Evolutionary conservation across 1,284 basidiomycete species (phyloP).

Genomic region (Apiotrichum brassicae): DNA sequence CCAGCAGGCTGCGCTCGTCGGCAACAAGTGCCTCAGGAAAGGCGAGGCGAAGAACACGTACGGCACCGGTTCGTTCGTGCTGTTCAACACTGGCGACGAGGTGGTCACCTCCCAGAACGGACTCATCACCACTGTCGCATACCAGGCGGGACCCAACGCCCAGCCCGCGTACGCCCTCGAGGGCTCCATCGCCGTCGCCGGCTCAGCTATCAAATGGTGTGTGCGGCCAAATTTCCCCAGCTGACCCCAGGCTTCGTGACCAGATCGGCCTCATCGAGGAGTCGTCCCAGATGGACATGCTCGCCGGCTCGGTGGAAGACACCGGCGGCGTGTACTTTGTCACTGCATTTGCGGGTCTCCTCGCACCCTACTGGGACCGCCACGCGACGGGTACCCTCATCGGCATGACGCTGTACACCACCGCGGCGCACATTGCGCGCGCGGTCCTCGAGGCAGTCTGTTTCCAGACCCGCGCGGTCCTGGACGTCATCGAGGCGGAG

Average conservation of each 20-base stretch:
- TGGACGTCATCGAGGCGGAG: constrained; percentile 69
- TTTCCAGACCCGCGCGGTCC: constrained; percentile 78
- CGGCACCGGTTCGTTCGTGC: constrained; percentile 90
- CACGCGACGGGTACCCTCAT: constrained; percentile 34
- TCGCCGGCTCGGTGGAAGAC: constrained; percentile 69
- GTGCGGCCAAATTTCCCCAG: constrained; percentile 10
- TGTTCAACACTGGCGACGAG: constrained; percentile 81
- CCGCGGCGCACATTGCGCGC: constrained; percentile 84
- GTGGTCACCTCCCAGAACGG: constrained; percentile 81
- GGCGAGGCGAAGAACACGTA: constrained; percentile 93
- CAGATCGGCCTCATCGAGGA: constrained; percentile 74
- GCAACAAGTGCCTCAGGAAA: constrained; percentile 80
- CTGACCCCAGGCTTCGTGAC: constrained; percentile 64
- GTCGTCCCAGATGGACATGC: constrained; percentile 76
- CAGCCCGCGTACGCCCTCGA: constrained; percentile 88
- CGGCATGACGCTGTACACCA: constrained; percentile 81
- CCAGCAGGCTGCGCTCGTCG: constrained; percentile 94
- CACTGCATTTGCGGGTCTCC: constrained; percentile 85
- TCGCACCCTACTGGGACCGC: constrained; percentile 59
- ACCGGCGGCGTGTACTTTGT: constrained; percentile 94
- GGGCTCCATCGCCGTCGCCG: constrained; percentile 91
- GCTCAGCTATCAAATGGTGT: constrained; percentile 86
- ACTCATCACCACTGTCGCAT: constrained; percentile 84
- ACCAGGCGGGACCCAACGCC: constrained; percentile 71
- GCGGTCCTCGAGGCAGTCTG: constrained; percentile 81